Conservation (phyloP, 2,329 filamentous ascomycete species). For the Ambrosiella cleistominuta region DNA sequence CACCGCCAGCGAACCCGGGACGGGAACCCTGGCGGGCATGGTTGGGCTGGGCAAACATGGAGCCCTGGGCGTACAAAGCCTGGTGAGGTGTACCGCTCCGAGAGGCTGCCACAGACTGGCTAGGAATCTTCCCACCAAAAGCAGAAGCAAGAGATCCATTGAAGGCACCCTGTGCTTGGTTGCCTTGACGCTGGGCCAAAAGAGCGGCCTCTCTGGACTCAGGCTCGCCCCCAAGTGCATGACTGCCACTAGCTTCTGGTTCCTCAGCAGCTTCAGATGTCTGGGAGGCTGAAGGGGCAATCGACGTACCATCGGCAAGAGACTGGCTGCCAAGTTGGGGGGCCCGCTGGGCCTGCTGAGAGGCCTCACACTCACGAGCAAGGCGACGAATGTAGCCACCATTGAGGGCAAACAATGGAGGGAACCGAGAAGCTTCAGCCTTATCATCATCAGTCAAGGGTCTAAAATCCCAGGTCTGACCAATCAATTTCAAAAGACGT, state of each 20-base stretch:
- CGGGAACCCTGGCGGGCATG: slow-evolving; percentile 73
- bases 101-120: slow-evolving; percentile 30
- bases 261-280: slow-evolving; percentile 35
- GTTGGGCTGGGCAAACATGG: slow-evolving; percentile 40
- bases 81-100: slow-evolving; percentile 70
- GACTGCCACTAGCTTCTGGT: slow-evolving; percentile 62
- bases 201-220: slow-evolving; percentile 52
- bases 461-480: slow-evolving; percentile 14
- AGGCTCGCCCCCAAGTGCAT: slow-evolving; percentile 81
- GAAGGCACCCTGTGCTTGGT: slow-evolving; percentile 46
- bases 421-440: slow-evolving; percentile 22
- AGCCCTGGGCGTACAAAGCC: slow-evolving; percentile 36
- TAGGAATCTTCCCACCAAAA: slow-evolving; percentile 32
- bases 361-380: slow-evolving; percentile 42
- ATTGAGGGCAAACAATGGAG: slow-evolving; percentile 65
- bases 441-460: slow-evolving; percentile 13
- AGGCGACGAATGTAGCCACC: slow-evolving; percentile 68
- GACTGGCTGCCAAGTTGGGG: no score
- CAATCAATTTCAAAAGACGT: slow-evolving; percentile 13
- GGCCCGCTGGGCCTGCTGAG: no score
- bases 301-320: no score
- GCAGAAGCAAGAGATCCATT: slow-evolving; percentile 35
- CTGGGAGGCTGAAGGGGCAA: slow-evolving; percentile 18
- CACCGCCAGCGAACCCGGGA: slow-evolving; percentile 74
- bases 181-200: slow-evolving; percentile 43